Conservation (phyloP, 352 stramenopile species). For the Albugo candida region DNA sequence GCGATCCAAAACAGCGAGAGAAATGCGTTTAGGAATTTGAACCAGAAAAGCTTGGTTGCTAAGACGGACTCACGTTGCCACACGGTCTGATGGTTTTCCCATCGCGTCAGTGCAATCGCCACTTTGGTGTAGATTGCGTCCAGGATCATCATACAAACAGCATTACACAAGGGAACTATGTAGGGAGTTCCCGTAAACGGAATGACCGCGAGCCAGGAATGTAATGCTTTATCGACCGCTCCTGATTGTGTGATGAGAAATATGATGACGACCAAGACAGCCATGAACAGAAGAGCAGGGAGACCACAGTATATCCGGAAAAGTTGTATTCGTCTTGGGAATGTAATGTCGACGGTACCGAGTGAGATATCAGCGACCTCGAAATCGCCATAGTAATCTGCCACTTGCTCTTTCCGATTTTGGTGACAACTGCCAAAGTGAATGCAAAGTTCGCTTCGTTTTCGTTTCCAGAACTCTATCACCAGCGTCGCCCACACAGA, state of each 20-base stretch:
- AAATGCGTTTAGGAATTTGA: slow-evolving; percentile 73
- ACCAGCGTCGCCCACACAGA: slow-evolving; percentile 72
- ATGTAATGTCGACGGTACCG: slow-evolving; percentile 24
- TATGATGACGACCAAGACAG: slow-evolving; percentile 20
- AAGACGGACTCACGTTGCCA: slow-evolving; percentile 65
- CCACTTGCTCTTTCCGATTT: slow-evolving; percentile 27
- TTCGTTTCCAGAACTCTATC: slow-evolving; percentile 81
- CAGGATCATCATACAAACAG: slow-evolving; percentile 46
- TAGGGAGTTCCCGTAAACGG: slow-evolving; percentile 20
- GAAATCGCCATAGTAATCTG: slow-evolving; percentile 53
- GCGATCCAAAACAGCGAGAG: slow-evolving; percentile 64
- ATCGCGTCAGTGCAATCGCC: slow-evolving; percentile 30
- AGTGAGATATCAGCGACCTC: slow-evolving; percentile 19
- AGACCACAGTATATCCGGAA: slow-evolving; percentile 34
- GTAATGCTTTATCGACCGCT: neutral
- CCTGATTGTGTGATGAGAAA: slow-evolving; percentile 11
- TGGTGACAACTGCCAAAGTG: slow-evolving; percentile 59
- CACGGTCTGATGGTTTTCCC: slow-evolving; percentile 63
- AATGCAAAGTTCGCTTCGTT: slow-evolving; percentile 54
- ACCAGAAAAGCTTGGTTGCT: slow-evolving; percentile 55
- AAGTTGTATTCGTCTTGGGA: slow-evolving; percentile 38
- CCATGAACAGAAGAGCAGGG: slow-evolving; percentile 34
- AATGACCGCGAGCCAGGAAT: slow-evolving; percentile 18
- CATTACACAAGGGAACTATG: slow-evolving; percentile 39
- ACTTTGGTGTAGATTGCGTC: slow-evolving; percentile 49